Evolutionary conservation across 306 rosid genomes (phyloP).

Genomic region (Prosopis cineraria): DNA sequence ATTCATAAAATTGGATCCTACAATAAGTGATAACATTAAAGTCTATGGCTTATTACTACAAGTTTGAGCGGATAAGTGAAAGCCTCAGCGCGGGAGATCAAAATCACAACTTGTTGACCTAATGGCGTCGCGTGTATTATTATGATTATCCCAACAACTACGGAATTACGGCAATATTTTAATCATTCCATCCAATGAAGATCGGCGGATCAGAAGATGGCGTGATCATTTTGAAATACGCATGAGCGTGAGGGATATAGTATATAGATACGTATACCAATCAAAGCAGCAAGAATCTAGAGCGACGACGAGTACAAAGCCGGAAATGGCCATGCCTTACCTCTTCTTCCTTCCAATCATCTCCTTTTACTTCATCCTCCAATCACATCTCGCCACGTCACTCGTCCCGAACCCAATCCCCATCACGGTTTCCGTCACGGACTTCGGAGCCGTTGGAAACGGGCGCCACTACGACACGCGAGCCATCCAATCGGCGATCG

Average conservation of each 20-base stretch:
- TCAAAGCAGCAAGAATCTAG: background rate
- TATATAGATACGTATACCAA: background rate
- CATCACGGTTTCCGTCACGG: constrained; percentile 52
- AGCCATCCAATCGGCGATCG: constrained; percentile 81
- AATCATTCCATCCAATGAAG: background rate
- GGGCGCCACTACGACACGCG: constrained; percentile 73
- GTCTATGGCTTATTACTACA: too few relatives aligned
- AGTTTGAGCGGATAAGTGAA: background rate
- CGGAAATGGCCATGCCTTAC: constrained; percentile 34
- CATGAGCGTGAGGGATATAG: background rate
- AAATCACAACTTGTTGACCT: background rate
- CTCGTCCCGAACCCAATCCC: constrained; percentile 22
- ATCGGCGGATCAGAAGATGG: background rate
- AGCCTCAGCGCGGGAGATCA: background rate
- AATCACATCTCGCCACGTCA: constrained; percentile 46
- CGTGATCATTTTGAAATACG: background rate
- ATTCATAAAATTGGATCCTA: too few relatives aligned
- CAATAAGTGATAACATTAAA: background rate
- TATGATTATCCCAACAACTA: background rate
- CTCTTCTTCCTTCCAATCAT: constrained; percentile 19
- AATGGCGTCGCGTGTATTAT: background rate
- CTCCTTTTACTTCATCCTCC: constrained; percentile 35
- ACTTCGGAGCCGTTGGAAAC: constrained; percentile 80
- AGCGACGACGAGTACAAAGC: background rate
- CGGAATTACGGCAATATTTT: background rate